Evolutionary conservation across 805 yeast species (phyloP), one percentile per base, ranked within the genome.

Genomic region (Metschnikowia chrysomelidarum): DNA sequence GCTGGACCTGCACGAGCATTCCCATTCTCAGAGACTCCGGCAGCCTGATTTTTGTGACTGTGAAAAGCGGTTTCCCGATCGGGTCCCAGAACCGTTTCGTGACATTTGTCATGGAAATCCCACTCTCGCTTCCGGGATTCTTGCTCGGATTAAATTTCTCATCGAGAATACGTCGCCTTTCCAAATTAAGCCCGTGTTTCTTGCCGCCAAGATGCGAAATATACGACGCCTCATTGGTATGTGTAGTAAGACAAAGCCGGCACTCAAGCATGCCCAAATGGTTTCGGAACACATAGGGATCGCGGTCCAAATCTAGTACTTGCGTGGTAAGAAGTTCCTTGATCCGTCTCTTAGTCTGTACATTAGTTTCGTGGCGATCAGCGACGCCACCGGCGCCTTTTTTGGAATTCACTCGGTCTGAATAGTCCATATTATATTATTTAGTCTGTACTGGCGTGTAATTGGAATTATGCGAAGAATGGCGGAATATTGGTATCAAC

Each of bases 331-430:
- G 67, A 28, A 88, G 70, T 46, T 82, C 77, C 26, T 79, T 73
- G 7, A 87, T 73, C 24, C 95, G 71, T 38, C 78, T 78, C 38
- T 80, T 67, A 30, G 89, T 69, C 28, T 82, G 82, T 4, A 78
- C 75, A 50, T 85, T 84, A 5, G 80, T 68, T 45, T 83, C 88
- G 14, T 78, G 75, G 27, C 68, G 64, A 4, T 85, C 84, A 1
- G 96, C 96, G 13, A 88, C 69, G 5, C 95, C 96, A 47, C 96
- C 97, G 19, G 82, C 77, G 7, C 96, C 96, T 56, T 86, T 80
- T 60, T 88, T 88, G 5, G 95, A 82, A 28, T 96, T 96, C 2
- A 85, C 94, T 51, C 96, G 64, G 48, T 84, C 85, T 44, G 87
- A 89, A 54, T 86, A 86, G 57, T 88, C 96, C 97, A 88, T 88